Conservation (phyloP, 1,139 yeast species). For the Meyerozyma guilliermondii region DNA sequence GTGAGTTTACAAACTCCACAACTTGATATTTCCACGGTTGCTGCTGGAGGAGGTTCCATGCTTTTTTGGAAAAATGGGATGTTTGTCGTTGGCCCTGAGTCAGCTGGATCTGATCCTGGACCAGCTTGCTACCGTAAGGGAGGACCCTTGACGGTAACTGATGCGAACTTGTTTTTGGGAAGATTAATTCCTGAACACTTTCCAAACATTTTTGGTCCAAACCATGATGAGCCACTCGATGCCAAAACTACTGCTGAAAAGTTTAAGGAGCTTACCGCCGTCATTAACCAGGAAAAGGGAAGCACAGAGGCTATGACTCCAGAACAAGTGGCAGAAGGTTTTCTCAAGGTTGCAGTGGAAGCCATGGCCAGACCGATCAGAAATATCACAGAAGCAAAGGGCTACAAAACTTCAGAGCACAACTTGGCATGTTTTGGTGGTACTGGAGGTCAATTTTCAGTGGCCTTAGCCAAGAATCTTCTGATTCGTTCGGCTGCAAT, state of each 20-base stretch:
- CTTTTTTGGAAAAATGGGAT: constrained; percentile 42
- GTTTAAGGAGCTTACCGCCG: constrained; percentile 27
- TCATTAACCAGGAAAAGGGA: constrained; percentile 25
- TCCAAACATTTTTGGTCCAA: constrained; percentile 41
- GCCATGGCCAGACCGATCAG: constrained; percentile 55
- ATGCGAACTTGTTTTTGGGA: constrained; percentile 40
- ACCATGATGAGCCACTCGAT: constrained; percentile 37
- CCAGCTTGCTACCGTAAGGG: constrained; percentile 46
- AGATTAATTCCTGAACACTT: constrained; percentile 36
- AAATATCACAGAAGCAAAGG: constrained; percentile 51
- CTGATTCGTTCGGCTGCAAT: constrained; percentile 43
- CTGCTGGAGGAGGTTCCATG: constrained; percentile 47
- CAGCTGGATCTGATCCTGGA: constrained; percentile 46
- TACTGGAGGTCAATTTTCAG: constrained; percentile 56
- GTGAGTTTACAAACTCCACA: constrained; percentile 43
- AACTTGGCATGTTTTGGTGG: constrained; percentile 54
- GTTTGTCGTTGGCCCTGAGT: constrained; percentile 45
- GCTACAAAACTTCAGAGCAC: constrained; percentile 41
- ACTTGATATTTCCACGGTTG: constrained; percentile 42
- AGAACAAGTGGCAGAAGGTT: constrained; percentile 49
- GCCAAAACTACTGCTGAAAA: constrained; percentile 24
- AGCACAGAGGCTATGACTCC: constrained; percentile 21
- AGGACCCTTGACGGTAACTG: constrained; percentile 44
- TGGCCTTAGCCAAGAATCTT: constrained; percentile 44
- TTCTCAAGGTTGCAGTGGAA: constrained; percentile 49